Evolutionary conservation across 1,284 basidiomycete genomes (phyloP).

Genomic region (Microbotryum scabiosae): DNA sequence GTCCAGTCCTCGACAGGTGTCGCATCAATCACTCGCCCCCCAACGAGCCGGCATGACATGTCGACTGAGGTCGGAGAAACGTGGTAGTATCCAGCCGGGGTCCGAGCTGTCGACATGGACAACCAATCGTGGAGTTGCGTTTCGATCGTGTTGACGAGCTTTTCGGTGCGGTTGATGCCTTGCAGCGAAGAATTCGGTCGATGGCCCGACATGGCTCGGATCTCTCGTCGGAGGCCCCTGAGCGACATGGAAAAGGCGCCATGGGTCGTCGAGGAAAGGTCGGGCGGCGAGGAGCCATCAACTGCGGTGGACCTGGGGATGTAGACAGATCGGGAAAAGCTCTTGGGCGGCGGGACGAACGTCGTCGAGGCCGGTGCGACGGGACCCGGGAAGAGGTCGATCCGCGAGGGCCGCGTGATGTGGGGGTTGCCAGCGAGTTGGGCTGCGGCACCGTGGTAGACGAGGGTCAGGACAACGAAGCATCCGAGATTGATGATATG

Average conservation of each 20-base stretch:
- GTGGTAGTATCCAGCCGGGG: too few relatives aligned
- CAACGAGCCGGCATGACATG: too few relatives aligned
- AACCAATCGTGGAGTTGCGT: not conserved
- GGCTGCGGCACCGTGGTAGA: slow-evolving; percentile 4
- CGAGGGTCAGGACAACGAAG: too few relatives aligned
- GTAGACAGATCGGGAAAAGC: slow-evolving; percentile 26
- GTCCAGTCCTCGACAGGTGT: slow-evolving; percentile 18
- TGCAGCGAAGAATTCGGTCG: not conserved
- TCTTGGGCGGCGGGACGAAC: slow-evolving; percentile 18
- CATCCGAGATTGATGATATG: too few relatives aligned
- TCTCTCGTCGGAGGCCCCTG: slow-evolving; percentile 8
- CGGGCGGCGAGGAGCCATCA: not conserved
- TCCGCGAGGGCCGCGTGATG: slow-evolving; percentile 16
- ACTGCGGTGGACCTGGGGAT: not conserved
- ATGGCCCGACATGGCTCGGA: slow-evolving; percentile 3
- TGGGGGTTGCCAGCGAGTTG: slow-evolving; percentile 26
- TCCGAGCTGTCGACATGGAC: too few relatives aligned
- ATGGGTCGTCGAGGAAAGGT: not conserved
- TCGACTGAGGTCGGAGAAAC: too few relatives aligned
- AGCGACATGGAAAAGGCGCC: slow-evolving; percentile 24
- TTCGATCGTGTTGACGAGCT: slow-evolving; percentile 21
- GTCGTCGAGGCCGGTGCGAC: slow-evolving; percentile 11
- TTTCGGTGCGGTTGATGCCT: slow-evolving; percentile 13
- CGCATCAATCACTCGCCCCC: slow-evolving; percentile 12
- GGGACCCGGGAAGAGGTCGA: slow-evolving; percentile 18